Evolutionary conservation across 257 asterid species (phyloP).

Genomic region (Jacaranda copaia): DNA sequence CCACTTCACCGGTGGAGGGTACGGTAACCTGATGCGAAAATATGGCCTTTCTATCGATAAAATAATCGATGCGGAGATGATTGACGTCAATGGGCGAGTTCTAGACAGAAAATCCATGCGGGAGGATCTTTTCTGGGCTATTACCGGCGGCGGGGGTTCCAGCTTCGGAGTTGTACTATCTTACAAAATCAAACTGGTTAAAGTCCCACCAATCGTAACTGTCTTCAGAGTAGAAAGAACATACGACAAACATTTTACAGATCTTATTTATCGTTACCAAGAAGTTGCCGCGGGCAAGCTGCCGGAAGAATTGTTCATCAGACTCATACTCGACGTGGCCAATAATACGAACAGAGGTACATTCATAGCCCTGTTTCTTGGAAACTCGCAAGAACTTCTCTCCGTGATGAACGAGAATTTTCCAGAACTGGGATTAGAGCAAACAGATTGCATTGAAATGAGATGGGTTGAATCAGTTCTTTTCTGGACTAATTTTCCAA

Average conservation of each 20-base stretch:
- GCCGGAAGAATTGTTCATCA: too few species aligned
- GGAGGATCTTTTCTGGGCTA: conserved; percentile 56
- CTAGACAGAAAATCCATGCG: conserved; percentile 51
- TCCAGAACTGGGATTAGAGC: conserved; percentile 35
- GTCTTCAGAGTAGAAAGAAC: conserved; percentile 35
- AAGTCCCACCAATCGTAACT: conserved; percentile 40
- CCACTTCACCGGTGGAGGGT: conserved; percentile 49
- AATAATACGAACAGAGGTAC: conserved; percentile 19
- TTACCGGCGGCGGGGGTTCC: conserved; percentile 47
- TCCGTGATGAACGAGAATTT: background rate
- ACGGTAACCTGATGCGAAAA: conserved; percentile 43
- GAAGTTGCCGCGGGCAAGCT: conserved; percentile 22
- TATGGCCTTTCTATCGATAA: conserved; percentile 49
- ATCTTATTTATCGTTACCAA: conserved; percentile 27
- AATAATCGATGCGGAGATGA: conserved; percentile 50
- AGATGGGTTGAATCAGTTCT: conserved; percentile 51
- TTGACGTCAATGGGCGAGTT: conserved; percentile 49
- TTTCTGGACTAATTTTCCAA: conserved; percentile 45
- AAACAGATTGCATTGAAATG: conserved; percentile 39
- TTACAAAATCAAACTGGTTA: conserved; percentile 41
- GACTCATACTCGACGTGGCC: too few species aligned
- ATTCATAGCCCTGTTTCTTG: conserved; percentile 43
- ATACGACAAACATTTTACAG: too few species aligned
- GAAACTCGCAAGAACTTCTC: background rate
- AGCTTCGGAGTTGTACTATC: conserved; percentile 47